Conservation (phyloP, 768 basidiomycete genomes). For the Symmetrospora coprosmae region DNA sequence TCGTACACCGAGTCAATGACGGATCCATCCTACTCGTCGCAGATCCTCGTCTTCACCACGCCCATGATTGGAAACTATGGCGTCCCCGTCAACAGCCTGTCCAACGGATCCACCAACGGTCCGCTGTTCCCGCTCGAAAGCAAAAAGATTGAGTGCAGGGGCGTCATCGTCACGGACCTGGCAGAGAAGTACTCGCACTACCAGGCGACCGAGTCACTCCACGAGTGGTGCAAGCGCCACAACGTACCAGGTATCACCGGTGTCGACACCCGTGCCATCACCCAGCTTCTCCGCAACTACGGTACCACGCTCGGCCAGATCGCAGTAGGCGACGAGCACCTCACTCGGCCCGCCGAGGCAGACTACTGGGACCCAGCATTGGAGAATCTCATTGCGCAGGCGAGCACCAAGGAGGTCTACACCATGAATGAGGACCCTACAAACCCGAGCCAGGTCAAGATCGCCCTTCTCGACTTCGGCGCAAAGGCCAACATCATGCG, state of each 20-base stretch:
- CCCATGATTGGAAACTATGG: conserved; percentile 99
- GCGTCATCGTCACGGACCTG: conserved; percentile 82
- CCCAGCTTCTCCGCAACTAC: conserved; percentile 79
- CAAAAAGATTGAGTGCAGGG: conserved; percentile 73
- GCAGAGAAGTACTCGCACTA: conserved; percentile 92
- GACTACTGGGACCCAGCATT: conserved; percentile 76
- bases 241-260: conserved; percentile 87
- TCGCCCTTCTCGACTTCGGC: conserved; percentile 93
- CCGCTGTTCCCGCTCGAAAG: conserved; percentile 65
- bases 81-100: conserved; percentile 58
- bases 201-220: conserved; percentile 77
- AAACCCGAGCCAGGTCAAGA: conserved; percentile 58
- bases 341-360: conserved; percentile 46
- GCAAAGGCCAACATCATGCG: conserved; percentile 95
- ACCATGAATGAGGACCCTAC: conserved; percentile 54
- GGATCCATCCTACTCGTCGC: conserved; percentile 93
- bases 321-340: conserved; percentile 61
- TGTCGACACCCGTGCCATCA: conserved; percentile 94
- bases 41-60: conserved; percentile 96
- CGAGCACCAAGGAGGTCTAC: conserved; percentile 72
- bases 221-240: conserved; percentile 82
- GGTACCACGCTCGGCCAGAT: conserved; percentile 90
- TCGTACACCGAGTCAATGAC: conserved; percentile 99
- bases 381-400: conserved; percentile 88
- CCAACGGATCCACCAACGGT: conserved; percentile 55